These are phyloP conservation scores for Xerocomus nothofagi DNA, from an alignment of 1,284 basidiomycete species.

Conservation along the genomic window DNA sequence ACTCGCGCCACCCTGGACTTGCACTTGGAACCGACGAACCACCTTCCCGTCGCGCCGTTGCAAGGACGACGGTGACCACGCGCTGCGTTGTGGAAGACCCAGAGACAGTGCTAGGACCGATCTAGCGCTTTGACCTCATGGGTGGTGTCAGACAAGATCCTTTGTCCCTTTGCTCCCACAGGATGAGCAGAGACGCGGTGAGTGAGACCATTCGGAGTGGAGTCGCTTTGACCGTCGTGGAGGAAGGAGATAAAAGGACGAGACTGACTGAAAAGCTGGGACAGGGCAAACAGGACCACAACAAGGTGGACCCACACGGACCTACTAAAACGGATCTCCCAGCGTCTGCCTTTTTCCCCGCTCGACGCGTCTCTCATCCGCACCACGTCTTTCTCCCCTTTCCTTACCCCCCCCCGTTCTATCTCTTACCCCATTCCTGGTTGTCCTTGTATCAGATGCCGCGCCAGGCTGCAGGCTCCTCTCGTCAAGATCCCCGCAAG, in stretches of 20 bases:
- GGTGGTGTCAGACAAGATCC: constrained; percentile 10
- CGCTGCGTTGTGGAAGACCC: not conserved
- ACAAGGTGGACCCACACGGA: constrained; percentile 37
- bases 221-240: constrained; percentile 16
- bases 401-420: constrained; percentile 2
- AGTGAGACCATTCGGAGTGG: constrained; percentile 9
- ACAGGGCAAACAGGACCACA: constrained; percentile 32
- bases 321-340: constrained; percentile 33
- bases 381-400: constrained; percentile 18
- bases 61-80: not conserved
- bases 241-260: constrained; percentile 11
- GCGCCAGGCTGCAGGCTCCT: not conserved
- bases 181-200: constrained; percentile 20
- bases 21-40: not conserved
- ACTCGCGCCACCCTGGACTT: constrained; percentile 4
- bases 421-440: constrained; percentile 3
- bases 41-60: constrained; percentile 1
- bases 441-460: constrained; percentile 19
- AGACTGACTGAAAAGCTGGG: not conserved
- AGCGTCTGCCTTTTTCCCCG: constrained; percentile 26
- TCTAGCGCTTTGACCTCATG: constrained; percentile 19
- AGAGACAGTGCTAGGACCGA: not conserved
- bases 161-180: constrained; percentile 9
- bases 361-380: constrained; percentile 28
- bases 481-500: constrained; percentile 19